A percentile compares a stretch with the other conserved stretches of the same genome.
These are phyloP conservation scores for Aspergillus affinis DNA, from an alignment of 495 filamentous ascomycete genomes.

Conservation along the genomic window DNA sequence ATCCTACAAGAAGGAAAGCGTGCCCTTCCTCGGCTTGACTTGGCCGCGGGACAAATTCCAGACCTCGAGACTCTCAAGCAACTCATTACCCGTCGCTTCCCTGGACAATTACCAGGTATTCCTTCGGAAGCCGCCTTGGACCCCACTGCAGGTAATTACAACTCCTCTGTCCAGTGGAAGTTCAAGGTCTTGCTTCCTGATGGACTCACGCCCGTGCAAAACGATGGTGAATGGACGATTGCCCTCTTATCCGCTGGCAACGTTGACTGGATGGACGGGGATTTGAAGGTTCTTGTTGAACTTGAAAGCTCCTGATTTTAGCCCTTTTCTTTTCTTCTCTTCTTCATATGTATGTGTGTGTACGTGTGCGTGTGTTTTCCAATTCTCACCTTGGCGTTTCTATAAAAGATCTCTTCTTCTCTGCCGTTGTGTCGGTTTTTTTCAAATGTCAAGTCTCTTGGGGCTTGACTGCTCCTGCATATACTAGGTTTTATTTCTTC, in stretches of 20 bases:
- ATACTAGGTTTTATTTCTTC: neutral
- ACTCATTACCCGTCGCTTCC: constrained; percentile 33
- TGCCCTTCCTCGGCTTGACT: constrained; percentile 37
- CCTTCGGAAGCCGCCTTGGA: constrained; percentile 19
- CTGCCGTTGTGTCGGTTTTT: neutral
- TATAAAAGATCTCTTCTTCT: neutral
- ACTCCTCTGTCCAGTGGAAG: constrained; percentile 29
- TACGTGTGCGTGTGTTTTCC: neutral
- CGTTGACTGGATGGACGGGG: constrained; percentile 55
- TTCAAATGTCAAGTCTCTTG: neutral
- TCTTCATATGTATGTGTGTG: neutral
- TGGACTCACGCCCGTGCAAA: constrained; percentile 37
- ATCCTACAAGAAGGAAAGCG: constrained; percentile 44
- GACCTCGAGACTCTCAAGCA: constrained; percentile 35
- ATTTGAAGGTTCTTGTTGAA: constrained; percentile 49
- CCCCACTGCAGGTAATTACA: constrained; percentile 10
- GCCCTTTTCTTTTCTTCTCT: neutral
- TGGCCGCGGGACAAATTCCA: constrained; percentile 37
- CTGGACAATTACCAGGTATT: constrained; percentile 32
- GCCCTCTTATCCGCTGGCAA: constrained; percentile 41
- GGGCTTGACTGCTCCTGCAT: neutral
- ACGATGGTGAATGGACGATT: constrained; percentile 47
- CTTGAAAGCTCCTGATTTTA: constrained; percentile 14
- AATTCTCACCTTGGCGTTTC: neutral
- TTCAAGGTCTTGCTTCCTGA: constrained; percentile 43